Base-by-base conservation (phyloP, 768 basidiomycete genomes). In the Hydnum rufescens region DNA sequence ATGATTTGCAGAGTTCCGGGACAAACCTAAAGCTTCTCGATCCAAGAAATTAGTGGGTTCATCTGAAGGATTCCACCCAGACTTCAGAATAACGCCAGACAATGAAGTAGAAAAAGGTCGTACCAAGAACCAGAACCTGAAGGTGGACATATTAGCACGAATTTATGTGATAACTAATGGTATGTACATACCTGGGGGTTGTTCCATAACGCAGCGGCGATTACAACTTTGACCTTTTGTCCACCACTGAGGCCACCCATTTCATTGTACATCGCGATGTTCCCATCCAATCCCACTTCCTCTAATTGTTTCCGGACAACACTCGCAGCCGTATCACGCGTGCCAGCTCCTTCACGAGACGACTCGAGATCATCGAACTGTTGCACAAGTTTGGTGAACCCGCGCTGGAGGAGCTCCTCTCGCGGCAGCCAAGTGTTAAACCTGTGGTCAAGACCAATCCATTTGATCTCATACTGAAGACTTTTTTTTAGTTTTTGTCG, bases 241-340 rank as follows among this genome's bases (percentile, higher is more conserved):
- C 90, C 92, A 66, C 93, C 93, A 18, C 87, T 92, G 43, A 96
- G 69, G 34, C 93, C 92, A 32, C 77, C 76, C 62, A 96, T 90
- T 68, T 97, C 92, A 62, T 95, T 93, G 68, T 97, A 96, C 66
- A 95, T 88, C 6, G 92, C 92, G 55, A 96, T 96, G 68, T 96
- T 88, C 42, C 92, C 92, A 67, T 96, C 88, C 34, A 97, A 72
- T 32, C 92, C 93, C 58, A 97, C 87, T 58, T 90, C 90, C 65
- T 95, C 89, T 44, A 97, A 68, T 59, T 92, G 87, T 66, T 90
- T 87, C 58, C 92, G 75, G 46, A 96, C 84, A 46, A 85, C 68
- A 59, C 78, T 73, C 16, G 76, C 75, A 32, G 79, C 68, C 3
- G 89, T 93, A 58, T 97, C 92, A 42, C 89, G 78, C 29, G 81